Base-by-base conservation (phyloP, 2,329 filamentous ascomycete genomes). In the Colletotrichum sublineola region DNA sequence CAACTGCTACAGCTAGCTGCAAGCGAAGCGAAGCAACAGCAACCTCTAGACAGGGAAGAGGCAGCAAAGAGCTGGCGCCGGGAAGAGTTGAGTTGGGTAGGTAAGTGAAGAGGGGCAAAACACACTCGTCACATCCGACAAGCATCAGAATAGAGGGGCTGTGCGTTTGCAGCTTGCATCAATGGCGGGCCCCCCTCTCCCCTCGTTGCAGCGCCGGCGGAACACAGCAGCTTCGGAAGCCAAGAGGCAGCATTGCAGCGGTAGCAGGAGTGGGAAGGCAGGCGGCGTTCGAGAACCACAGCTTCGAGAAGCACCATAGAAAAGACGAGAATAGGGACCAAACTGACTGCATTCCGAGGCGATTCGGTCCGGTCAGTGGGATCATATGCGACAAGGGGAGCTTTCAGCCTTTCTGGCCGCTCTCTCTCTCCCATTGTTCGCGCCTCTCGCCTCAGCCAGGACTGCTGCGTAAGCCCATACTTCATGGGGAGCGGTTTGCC, bases 81-180 rank as follows among this genome's bases (percentile, higher is more conserved):
- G 48, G n/a, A 12, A 52, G 5, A 29, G n/a, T 14, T 15, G 50
- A 29, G 50, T 29, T 52, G 50, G 29, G 48, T 42, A 44, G 14
- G 42, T 53, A 29, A 36, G 40, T 52, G 29, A 61, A 52, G 60
- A 69, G 66, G 60, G 66, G 65, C 58, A 71, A 46, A 29, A 8
- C 20, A 38, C 33, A n/a, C 20, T n/a, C 53, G 38, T 56, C 60
- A 18, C 33, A 24, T 48, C 46, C 12, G 56, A 15, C 56, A 36
- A 58, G 65, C 42, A 50, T 60, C 58, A 71, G 65, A 18, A 62
- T 20, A 36, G 63, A 71, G 68, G 68, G 69, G 65, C 69, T 68
- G 46, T 69, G 69, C 58, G 52, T 48, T 46, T 52, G 63, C 56
- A 62, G 52, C 46, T 67, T 33, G 68, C 68, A 67, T 71, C 63